Evolutionary conservation across 768 basidiomycete species (phyloP), one percentile per base, ranked within the genome.

Genomic region (Tephrocybe sp.): DNA sequence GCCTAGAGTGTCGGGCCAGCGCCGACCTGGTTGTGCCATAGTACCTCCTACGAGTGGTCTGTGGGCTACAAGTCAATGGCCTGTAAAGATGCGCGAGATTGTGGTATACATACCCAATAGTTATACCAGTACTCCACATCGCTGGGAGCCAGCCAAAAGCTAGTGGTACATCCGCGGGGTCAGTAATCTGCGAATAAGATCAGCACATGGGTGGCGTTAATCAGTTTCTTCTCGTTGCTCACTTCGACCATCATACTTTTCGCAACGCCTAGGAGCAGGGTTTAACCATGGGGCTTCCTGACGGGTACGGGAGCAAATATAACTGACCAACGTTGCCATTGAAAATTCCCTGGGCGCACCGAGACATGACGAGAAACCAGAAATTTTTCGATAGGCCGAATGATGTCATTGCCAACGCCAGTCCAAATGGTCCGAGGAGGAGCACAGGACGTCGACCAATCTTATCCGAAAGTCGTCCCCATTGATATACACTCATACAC

Each of bases 381-480:
- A 66, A 69, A 9, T 53, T 59, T 16, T 56, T 61, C 1, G 67
- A 67, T 4, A 69, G 43, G 4, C 71, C 71, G 46, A 71, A 72
- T 1, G 22, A 68, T 44, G 61, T 66, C 72, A 54, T 69, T 36
- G 49, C 64, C 43, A 57, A 53, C 0, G 64, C 54, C 0, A 71
- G 61, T 2, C 71, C 70, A 22, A 67, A 46, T 1, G 68, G 62
- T 11, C 69, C 72, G 12, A 68, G 51, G 2, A 72, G 38, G 12
- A 75, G 51, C 1, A 73, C 54, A 0, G 70, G 69, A 8, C 64
- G 53, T 19, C 73, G 61, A 2, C 73, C 72, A 48, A 70, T 60
- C 12, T 54, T 46, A 55, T 75, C 72, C 2, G 73, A 74, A n/a
- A 68, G 55, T 13, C 66, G 63, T 4, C 69, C 69, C 62, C 69